Base-by-base conservation (phyloP, 108 stramenopile genomes). In the Pseudonitzschia multistriata region DNA sequence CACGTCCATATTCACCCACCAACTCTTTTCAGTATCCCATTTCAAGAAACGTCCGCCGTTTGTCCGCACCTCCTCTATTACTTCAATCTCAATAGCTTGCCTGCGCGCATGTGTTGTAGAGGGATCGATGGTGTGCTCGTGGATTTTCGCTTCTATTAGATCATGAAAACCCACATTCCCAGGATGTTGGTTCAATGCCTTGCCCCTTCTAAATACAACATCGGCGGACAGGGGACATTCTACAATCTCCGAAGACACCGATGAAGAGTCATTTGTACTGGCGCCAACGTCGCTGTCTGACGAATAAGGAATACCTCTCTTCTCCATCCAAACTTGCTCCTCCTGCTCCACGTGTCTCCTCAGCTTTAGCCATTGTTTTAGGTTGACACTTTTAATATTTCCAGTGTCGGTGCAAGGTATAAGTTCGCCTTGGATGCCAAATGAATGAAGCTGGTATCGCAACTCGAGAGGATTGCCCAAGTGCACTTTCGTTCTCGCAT, bases 391-490 rank as follows among this genome's bases (percentile, higher is more conserved):
- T 64, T 64, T 64, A 10, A 64, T 15, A 45, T 64, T 64, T 15
- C 63, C 63, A 8, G 42, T 47, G 17, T 64, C 63, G 15, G 63
- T 64, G 3, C 27, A 47, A 10, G 63, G 63, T 4, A 64, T 40
- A 14, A 64, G 63, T 10, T 64, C 63, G 40, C n/a, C 21, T 1
- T 67, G 74, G 22, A 76, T 59, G 19, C 57, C 57, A 59, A 19
- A 59, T 13, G 19, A 3, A 3, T 59, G 57, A 35, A 59, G 34
- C 17, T 13, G 3, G 13, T 59, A 59, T 59, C 33, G 24, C 28
- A 59, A 7, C 34, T 59, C 57, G n/a, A 59, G 0, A 33, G 7
- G 33, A 35, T 59, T 14, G 0, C 57, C 57, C 3, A 59, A 35
- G 29, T 59, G 57, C 3, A 59, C 5, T 59, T 35, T 59, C 7